Percentiles rank a stretch among this genome's conserved stretches.
These are phyloP conservation scores for Solanum sparsipilum DNA, from an alignment of 257 asterid species.

Conservation along the genomic window DNA sequence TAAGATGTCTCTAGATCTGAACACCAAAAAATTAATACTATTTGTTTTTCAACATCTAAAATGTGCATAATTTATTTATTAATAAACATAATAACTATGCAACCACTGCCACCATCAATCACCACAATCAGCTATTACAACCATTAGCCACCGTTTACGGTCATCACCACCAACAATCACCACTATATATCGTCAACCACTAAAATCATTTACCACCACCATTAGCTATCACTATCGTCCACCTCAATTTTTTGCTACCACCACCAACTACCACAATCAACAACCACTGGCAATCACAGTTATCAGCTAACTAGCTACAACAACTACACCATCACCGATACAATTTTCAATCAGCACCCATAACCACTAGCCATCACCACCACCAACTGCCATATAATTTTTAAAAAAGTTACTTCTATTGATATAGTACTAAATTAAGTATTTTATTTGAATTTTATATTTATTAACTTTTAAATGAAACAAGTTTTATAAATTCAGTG, in stretches of 20 bases:
- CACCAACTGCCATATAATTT: background rate
- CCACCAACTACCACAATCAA: background rate
- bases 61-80: background rate
- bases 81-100: background rate
- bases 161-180: background rate
- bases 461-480: background rate
- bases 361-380: background rate
- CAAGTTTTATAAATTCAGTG: background rate
- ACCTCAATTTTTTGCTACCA: background rate
- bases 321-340: background rate
- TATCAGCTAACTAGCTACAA: background rate
- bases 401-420: background rate
- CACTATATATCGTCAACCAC: background rate
- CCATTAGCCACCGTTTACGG: background rate
- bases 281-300: background rate
- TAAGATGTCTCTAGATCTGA: background rate
- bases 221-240: background rate
- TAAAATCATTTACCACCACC: background rate
- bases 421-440: background rate
- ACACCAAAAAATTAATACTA: background rate
- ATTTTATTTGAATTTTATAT: background rate
- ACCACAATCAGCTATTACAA: background rate
- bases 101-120: background rate
- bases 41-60: background rate
- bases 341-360: background rate